phyloP scores from a whole-genome alignment of 2,329 filamentous ascomycete genomes.

The Lachnellula occidentalis region DNA sequence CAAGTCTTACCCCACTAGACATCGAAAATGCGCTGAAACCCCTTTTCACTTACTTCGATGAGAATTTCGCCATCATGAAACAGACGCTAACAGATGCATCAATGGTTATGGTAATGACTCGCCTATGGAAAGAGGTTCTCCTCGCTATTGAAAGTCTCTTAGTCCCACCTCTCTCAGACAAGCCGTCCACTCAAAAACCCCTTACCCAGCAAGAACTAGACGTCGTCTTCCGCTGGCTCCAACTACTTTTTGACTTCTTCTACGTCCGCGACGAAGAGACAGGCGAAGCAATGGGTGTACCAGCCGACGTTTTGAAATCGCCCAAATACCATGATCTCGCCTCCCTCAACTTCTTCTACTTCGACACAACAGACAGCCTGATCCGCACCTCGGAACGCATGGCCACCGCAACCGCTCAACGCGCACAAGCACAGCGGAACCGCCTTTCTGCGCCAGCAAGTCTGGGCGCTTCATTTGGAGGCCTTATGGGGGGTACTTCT shows the following conservation, averaged over 20 bases:
- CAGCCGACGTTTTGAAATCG: constrained; percentile 86
- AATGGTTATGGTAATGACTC: constrained; percentile 98
- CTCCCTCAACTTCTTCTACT: constrained; percentile 98
- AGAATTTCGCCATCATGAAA: constrained; percentile 99
- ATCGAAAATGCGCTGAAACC: constrained; percentile 77
- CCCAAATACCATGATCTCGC: constrained; percentile 98
- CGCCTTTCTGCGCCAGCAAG: constrained; percentile 63
- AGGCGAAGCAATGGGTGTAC: constrained; percentile 80
- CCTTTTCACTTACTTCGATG: constrained; percentile 91
- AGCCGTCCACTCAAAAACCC: constrained; percentile 78
- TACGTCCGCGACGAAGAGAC: constrained; percentile 81
- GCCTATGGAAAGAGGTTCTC: constrained; percentile 95
- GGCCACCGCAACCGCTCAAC: constrained; percentile 77
- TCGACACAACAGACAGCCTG: constrained; percentile 82
- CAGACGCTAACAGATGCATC: constrained; percentile 87
- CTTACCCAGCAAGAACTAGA: constrained; percentile 85
- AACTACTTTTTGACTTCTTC: constrained; percentile 90
- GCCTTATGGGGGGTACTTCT: constrained; percentile 62
- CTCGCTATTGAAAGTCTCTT: constrained; percentile 85
- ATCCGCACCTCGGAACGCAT: constrained; percentile 95
- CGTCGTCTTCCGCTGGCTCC: constrained; percentile 90
- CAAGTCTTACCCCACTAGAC: constrained; percentile 63
- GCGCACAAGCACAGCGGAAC: constrained; percentile 67
- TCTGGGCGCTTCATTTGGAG: constrained; percentile 47
- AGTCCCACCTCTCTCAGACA: constrained; percentile 91